A percentile compares a stretch with the other conserved stretches of the same genome.
These are phyloP conservation scores for Chlorociboria aeruginascens DNA, from an alignment of 495 filamentous ascomycete genomes.

Conservation along the genomic window DNA sequence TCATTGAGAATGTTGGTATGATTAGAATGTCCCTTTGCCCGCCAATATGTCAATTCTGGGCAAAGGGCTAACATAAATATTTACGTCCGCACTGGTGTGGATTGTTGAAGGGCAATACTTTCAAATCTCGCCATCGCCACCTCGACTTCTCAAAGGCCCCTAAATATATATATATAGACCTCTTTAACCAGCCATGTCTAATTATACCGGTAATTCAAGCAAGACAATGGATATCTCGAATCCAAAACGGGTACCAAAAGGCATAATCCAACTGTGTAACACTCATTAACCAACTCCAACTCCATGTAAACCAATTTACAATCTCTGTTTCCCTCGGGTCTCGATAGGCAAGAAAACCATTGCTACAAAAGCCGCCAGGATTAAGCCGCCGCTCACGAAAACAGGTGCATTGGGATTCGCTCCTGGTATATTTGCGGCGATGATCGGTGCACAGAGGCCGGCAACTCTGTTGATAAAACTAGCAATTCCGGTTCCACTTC, in stretches of 20 bases:
- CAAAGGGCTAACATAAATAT: no score
- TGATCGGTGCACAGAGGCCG: conserved; percentile 64
- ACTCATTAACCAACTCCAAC: background rate
- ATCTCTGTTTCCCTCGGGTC: conserved; percentile 54
- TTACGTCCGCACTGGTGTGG: no score
- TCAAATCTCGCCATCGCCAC: no score
- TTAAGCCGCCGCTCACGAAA: conserved; percentile 59
- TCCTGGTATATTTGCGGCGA: conserved; percentile 60
- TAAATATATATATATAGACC: no score
- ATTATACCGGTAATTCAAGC: no score
- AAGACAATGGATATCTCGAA: no score
- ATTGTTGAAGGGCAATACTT: no score
- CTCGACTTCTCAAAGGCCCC: no score
- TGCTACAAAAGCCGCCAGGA: conserved; percentile 51
- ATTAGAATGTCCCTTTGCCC: no score
- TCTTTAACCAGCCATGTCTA: no score
- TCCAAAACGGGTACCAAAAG: background rate
- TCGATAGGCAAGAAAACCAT: conserved; percentile 62
- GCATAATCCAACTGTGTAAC: background rate
- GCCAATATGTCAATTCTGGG: no score
- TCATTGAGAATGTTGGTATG: no score
- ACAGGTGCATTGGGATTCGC: conserved; percentile 57
- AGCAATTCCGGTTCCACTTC: conserved; percentile 67
- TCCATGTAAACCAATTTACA: conserved; percentile 26
- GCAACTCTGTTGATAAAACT: conserved; percentile 61